Base-by-base conservation (phyloP, 768 basidiomycete species). In the Collybia nuda region DNA sequence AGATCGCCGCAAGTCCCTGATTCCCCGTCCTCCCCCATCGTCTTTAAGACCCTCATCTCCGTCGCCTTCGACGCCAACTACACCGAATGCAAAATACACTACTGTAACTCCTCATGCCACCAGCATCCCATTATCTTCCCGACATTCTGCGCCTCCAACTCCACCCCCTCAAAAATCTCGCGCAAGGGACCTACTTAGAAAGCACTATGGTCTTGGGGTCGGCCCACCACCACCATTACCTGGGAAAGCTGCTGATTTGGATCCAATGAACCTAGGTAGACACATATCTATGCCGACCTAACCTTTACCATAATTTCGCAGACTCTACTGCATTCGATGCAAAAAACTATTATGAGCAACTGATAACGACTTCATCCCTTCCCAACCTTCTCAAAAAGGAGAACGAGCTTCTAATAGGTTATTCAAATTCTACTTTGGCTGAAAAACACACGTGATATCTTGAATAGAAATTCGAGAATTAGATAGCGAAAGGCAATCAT, bases 201-300 rank as follows among this genome's bases (percentile, higher is more conserved):
- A 90, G 56, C 92, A 95, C 61, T 95, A 95, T 76, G 90, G 91
- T 5, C 68, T 95, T 22, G 88, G 85, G 15, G 70, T 89, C n/a
- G 85, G 84, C 0, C 82, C 82, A 26, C 91, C 89, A 11, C 75
- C 79, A 3, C 79, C 88, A 18, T 59, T 75, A 1, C 74, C 78
- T 1, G 82, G 81, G 14, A 78, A 75, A 17, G 77, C 79, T 24
- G 79, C 77, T 36, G 71, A 69, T 26, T 74, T 76, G 47, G 91
- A 93, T 64, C 88, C 90, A 12, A 89, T 92, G 88, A 88, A 90
- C 58, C 70, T 93, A 51, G 88, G 90, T 83, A 57, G 52, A 4
- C 79, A 61, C 12, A 19, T 11, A n/a, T 29, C n/a, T 19, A 3
- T 21, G 19, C n/a, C 18, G 11, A 17, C 15, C 11, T n/a, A n/a